Evolutionary conservation across 2,329 filamentous ascomycete species (phyloP), one percentile per base, ranked within the genome.

Genomic region (Fusarium sp.): DNA sequence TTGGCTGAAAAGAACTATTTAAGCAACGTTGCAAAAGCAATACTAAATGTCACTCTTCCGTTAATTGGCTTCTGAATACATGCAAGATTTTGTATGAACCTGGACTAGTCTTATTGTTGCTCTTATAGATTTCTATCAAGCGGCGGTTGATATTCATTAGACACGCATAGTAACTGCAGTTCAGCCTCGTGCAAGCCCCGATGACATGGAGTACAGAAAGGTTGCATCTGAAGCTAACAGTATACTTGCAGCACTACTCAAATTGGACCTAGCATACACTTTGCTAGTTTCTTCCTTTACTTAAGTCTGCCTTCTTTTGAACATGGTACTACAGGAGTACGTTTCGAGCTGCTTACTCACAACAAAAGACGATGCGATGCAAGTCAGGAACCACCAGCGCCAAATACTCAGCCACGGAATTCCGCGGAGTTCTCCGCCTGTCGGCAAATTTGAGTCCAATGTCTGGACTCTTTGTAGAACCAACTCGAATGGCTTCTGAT

Each of bases 231-330:
- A 26, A 45, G 44, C 44, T 9, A 20, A 26, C 12, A 18, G 15
- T 1, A 24, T 14, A 4, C 4, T 6, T n/a, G n/a, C 24, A 20
- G 44, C 44, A 20, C 24, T 26, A 26, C 44, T 26, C 8, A 8
- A 6, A 26, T 45, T 20, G 8, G 15, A 24, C 1, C 15, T 8
- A 12, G 15, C n/a, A 44, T 0, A 5, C 7, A 7, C n/a, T 18
- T 24, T 8, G 0, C 5, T 7, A 18, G n/a, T 24, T 13, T 12
- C 5, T 11, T 7, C 12, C 6, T 13, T 18, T 12, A 0, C 5
- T 13, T 13, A 44, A 12, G 1, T 8, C 18, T 24, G 2, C 17
- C 9, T 8, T 9, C 4, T 45, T 3, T 4, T 13, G 0, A 26
- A 14, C 1, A 47, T 10, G 1, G 12, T 2, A 47, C 8, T 28